These are phyloP conservation scores for Phytophthora rubi DNA, from an alignment of 352 stramenopile genomes.

Conservation along the genomic window DNA sequence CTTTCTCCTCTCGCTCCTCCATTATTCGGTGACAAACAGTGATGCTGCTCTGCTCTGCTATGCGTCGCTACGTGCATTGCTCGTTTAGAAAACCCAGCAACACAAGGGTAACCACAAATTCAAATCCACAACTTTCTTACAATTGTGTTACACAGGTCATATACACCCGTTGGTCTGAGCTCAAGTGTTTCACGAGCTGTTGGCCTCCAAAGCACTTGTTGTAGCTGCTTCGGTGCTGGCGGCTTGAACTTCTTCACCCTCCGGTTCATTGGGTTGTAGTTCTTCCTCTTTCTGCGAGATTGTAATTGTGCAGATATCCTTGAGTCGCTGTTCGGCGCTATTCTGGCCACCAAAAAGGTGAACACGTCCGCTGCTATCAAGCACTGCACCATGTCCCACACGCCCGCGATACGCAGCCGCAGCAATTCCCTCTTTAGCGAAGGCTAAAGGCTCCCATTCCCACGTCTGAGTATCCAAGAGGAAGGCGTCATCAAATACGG, in stretches of 20 bases:
- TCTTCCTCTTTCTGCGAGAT: conserved; percentile 33
- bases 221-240: not conserved
- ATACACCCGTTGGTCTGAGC: not conserved
- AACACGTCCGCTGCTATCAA: conserved; percentile 72
- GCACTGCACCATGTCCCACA: conserved; percentile 87
- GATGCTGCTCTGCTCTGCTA: not conserved
- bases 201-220: conserved; percentile 19
- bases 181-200: conserved; percentile 13
- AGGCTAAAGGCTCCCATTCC: conserved; percentile 84
- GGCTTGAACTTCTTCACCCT: conserved; percentile 9
- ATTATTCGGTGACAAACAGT: conserved; percentile 22
- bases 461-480: conserved; percentile 91
- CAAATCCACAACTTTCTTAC: conserved; percentile 31
- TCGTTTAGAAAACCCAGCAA: conserved; percentile 17
- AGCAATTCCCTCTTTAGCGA: conserved; percentile 32
- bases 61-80: conserved; percentile 10
- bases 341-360: conserved; percentile 91
- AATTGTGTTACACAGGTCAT: conserved; percentile 2
- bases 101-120: conserved; percentile 21
- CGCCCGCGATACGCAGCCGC: conserved; percentile 47
- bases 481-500: conserved; percentile 91
- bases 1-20: conserved; percentile 13
- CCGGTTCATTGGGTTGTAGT: not conserved
- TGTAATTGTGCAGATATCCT: conserved; percentile 75
- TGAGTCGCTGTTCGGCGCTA: conserved; percentile 76